Evolutionary conservation across 1,284 basidiomycete species (phyloP).

Genomic region (Ceratobasidium sp.): DNA sequence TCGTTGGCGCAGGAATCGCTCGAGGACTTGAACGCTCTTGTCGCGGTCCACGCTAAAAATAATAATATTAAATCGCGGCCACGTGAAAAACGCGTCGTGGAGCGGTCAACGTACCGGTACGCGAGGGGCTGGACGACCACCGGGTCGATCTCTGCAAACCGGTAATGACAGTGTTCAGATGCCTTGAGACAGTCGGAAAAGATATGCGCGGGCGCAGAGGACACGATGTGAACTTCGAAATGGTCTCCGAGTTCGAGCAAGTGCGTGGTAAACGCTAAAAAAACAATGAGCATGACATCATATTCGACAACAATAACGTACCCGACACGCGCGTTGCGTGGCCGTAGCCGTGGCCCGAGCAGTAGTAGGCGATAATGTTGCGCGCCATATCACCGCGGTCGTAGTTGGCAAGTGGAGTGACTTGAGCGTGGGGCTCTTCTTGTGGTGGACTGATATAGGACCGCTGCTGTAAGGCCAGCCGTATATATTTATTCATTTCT

Average conservation of each 20-base stretch:
- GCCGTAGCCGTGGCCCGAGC: constrained; percentile 81
- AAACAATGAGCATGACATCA: background rate
- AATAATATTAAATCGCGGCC: constrained; percentile 63
- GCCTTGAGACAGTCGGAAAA: constrained; percentile 71
- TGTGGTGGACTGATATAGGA: too few relatives aligned
- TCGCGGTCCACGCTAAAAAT: constrained; percentile 71
- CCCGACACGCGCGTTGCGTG: constrained; percentile 78
- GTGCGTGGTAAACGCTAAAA: constrained; percentile 68
- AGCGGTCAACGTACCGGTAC: constrained; percentile 60
- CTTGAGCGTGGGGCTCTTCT: too few relatives aligned
- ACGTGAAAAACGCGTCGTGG: background rate
- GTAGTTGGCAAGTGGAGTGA: too few relatives aligned
- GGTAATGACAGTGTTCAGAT: constrained; percentile 69
- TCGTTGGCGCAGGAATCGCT: constrained; percentile 70
- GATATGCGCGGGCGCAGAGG: constrained; percentile 76
- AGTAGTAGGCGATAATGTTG: constrained; percentile 72
- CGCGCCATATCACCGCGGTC: constrained; percentile 22
- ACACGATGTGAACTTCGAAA: constrained; percentile 70
- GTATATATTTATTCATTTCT: too few relatives aligned
- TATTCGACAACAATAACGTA: background rate
- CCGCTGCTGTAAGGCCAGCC: too few relatives aligned
- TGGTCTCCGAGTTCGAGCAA: constrained; percentile 66
- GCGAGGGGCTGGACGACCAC: constrained; percentile 80
- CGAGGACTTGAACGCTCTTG: constrained; percentile 74
- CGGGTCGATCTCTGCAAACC: constrained; percentile 77